Conservation (phyloP, 2,329 filamentous ascomycete species). For the Cladosporium sp. region DNA sequence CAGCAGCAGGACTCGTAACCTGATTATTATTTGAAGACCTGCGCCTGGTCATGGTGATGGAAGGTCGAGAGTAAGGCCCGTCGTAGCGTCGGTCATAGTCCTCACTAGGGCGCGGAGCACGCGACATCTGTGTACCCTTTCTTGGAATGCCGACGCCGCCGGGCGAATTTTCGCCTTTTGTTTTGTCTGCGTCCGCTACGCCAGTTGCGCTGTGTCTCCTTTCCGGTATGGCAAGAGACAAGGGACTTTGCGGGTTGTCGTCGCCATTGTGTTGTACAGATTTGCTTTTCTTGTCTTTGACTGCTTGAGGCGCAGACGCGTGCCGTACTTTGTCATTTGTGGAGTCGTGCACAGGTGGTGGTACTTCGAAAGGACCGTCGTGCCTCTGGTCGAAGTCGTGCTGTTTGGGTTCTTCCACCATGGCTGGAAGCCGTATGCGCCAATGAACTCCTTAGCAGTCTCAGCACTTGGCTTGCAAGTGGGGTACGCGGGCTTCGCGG, state of each 20-base stretch:
- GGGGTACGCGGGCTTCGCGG: not conserved
- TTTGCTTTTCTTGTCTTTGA: not conserved
- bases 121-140: constrained; percentile 20
- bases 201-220: constrained; percentile 7
- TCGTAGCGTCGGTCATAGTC: constrained; percentile 30
- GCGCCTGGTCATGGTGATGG: constrained; percentile 28
- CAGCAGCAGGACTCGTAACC: not conserved
- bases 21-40: constrained; percentile 16
- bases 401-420: constrained; percentile 18
- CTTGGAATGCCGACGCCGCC: not conserved
- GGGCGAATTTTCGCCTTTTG: not conserved
- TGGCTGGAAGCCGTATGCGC: not conserved
- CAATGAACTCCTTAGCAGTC: constrained; percentile 1
- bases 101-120: constrained; percentile 19
- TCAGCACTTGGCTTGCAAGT: constrained; percentile 6
- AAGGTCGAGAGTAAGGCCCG: constrained; percentile 30
- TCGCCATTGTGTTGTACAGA: constrained; percentile 3
- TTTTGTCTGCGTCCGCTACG: not conserved
- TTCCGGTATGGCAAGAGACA: not conserved
- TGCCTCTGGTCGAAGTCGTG: constrained; percentile 33
- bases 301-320: constrained; percentile 12
- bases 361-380: constrained; percentile 27
- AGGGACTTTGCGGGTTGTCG: not conserved
- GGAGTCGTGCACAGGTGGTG: constrained; percentile 14
- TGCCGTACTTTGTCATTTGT: constrained; percentile 39